Base-by-base conservation (phyloP, 176 grass and related monocot genomes). In the Musa acuminata region DNA sequence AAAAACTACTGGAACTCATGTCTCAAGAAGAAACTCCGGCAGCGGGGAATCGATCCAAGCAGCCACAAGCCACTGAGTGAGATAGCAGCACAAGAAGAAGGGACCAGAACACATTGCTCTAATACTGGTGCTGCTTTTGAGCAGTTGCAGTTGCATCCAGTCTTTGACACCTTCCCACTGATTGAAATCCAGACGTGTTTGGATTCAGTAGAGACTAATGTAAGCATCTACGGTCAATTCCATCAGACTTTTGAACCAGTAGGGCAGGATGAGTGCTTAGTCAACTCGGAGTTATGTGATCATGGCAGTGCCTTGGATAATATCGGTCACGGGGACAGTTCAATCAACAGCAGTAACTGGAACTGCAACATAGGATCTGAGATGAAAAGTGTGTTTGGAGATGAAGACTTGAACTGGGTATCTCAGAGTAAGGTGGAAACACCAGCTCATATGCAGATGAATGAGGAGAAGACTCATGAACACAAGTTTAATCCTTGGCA, bases 1-100 rank as follows among this genome's bases (percentile, higher is more conserved):
- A 93, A 93, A 65, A 93, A 93, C 65, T 93, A 78, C 21, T 93
- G 87, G 84, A 93, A 93, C 60, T 88, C 82, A 43, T 77, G 81
- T 23, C 75, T 85, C 51, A 86, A 88, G 64, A 93, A 90, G 64
- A 92, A 80, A 72, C 70, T 83, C 8, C 50, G 76, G 63, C 77
- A 83, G 70, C 77, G 72, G 74, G 79, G 62, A 29, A 71, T 49
- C 20, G 75, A 69, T 52, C 76, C 60, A 24, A 51, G 14, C 76
- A 79, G 35, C 13, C 59, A 79, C 76, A 66, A 68, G 49, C 62
- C 76, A 55, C 50, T 76, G 59, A 26, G 9, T 5, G 71, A 52
- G 19, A n/a, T 49, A 25, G 71, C 10, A 52, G 71, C 9, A 23
- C n/a, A 21, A 72, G 51, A 72, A 52, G 69, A 24, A 6, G 64